phyloP scores from a whole-genome alignment of 495 filamentous ascomycete species.

The Penicillium arizonense region DNA sequence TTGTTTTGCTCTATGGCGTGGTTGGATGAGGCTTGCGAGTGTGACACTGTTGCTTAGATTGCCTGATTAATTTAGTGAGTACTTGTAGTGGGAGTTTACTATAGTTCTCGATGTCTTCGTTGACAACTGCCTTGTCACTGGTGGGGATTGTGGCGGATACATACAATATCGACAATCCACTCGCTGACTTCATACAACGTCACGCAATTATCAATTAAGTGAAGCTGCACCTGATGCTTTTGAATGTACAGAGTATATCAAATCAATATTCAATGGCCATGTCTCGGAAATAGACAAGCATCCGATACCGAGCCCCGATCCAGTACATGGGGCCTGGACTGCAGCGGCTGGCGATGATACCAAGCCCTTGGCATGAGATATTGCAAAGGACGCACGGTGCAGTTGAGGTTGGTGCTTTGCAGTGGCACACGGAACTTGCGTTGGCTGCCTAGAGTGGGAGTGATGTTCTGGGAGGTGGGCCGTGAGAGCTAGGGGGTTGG shows the following conservation, averaged over 20 bases:
- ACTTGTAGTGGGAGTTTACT: no score
- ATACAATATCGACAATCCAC: no score
- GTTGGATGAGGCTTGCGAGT: background rate
- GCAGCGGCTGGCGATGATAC: background rate
- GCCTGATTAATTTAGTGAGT: background rate
- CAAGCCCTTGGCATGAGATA: background rate
- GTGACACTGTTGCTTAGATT: background rate
- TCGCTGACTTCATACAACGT: no score
- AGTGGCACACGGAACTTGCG: slow-evolving; percentile 5
- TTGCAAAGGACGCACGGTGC: background rate
- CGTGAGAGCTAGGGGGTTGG: background rate
- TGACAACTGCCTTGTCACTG: no score
- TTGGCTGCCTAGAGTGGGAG: background rate
- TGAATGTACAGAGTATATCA: background rate
- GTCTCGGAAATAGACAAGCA: background rate
- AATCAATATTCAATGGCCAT: background rate
- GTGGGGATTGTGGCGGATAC: no score
- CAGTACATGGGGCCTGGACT: background rate
- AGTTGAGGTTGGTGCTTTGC: background rate
- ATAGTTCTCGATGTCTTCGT: no score
- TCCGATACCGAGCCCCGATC: background rate
- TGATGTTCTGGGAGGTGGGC: background rate
- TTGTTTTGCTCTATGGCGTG: slow-evolving; percentile 3
- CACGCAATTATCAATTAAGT: no score
- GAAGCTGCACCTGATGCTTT: background rate